A percentile compares a stretch with the other conserved stretches of the same genome.
Evolutionary conservation across 2,329 filamentous ascomycete genomes (phyloP).

Genomic region (Polychaeton citri): DNA sequence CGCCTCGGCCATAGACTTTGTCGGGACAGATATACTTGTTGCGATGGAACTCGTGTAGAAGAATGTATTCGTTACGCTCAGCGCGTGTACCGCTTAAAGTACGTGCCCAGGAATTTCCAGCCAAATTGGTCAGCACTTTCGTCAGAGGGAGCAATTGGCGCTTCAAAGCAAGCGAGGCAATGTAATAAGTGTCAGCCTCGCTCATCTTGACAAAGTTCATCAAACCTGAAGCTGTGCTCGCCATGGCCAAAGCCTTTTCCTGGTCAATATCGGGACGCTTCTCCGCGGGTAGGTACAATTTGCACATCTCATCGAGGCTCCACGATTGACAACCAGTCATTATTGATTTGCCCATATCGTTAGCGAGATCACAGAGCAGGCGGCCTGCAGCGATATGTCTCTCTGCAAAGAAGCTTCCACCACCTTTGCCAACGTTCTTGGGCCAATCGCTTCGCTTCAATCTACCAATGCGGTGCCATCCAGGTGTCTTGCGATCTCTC

Average conservation of each 20-base stretch:
- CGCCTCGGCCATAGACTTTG: constrained; percentile 67
- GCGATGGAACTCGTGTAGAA: constrained; percentile 88
- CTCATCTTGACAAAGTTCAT: constrained; percentile 91
- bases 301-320: constrained; percentile 97
- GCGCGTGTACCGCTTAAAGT: constrained; percentile 91
- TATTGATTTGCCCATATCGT: constrained; percentile 91
- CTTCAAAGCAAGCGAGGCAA: constrained; percentile 76
- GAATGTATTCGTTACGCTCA: constrained; percentile 97
- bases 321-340: constrained; percentile 98
- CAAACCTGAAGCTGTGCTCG: constrained; percentile 66
- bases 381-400: constrained; percentile 79
- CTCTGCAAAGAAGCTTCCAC: constrained; percentile 85
- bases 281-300: constrained; percentile 64
- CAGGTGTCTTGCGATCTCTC: constrained; percentile 78
- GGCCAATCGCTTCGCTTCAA: constrained; percentile 79
- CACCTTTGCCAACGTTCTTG: constrained; percentile 67
- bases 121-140: constrained; percentile 89
- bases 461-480: constrained; percentile 87
- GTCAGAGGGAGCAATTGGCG: constrained; percentile 88
- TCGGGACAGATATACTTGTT: constrained; percentile 98
- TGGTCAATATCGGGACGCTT: constrained; percentile 75
- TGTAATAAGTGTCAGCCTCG: constrained; percentile 90
- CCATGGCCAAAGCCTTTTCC: constrained; percentile 70
- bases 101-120: constrained; percentile 95
- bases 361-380: constrained; percentile 83